These are phyloP conservation scores for Lepiota venenata DNA, from an alignment of 768 basidiomycete species.

Conservation along the genomic window DNA sequence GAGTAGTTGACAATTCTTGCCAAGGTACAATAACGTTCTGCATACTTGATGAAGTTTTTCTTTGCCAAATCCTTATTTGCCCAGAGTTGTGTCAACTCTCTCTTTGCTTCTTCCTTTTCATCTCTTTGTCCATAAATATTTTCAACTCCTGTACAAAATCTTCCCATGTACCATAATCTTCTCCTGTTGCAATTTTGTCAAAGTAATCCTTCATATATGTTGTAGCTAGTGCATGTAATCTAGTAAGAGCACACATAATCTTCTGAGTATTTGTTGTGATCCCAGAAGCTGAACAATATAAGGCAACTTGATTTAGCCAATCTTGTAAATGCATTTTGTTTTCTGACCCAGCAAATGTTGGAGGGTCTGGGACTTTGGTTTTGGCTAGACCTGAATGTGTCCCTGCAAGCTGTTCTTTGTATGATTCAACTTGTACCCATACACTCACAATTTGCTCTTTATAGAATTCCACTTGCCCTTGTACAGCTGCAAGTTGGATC, in stretches of 20 bases:
- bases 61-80: too few relatives aligned
- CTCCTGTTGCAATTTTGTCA: background rate
- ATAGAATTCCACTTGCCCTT: too few relatives aligned
- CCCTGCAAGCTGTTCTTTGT: too few relatives aligned
- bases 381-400: too few relatives aligned
- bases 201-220: background rate
- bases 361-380: background rate
- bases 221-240: background rate
- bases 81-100: too few relatives aligned
- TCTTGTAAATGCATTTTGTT: background rate
- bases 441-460: too few relatives aligned
- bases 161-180: too few relatives aligned
- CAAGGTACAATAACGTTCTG: too few relatives aligned
- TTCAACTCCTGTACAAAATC: background rate
- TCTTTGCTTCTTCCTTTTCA: background rate
- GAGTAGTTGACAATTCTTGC: too few relatives aligned
- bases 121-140: background rate
- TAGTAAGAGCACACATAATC: background rate
- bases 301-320: background rate
- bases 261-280: background rate
- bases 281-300: background rate
- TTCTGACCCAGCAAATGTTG: background rate
- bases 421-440: too few relatives aligned
- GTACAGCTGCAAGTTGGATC: too few relatives aligned
- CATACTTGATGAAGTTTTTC: too few relatives aligned